Evolutionary conservation across 2,329 filamentous ascomycete genomes (phyloP).

Genomic region (Penicillium polonicum): DNA sequence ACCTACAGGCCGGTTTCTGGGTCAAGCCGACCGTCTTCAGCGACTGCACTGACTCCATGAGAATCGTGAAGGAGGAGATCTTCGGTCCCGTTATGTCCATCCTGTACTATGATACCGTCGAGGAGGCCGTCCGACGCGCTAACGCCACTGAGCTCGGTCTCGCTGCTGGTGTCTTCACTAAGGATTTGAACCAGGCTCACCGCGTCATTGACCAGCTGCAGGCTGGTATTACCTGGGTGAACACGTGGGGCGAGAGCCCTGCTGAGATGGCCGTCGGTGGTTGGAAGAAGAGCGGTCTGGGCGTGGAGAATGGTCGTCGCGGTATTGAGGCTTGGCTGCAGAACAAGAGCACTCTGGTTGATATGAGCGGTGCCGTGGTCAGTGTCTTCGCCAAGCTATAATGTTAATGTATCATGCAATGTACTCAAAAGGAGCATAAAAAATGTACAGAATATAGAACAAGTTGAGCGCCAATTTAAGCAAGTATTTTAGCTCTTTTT

Average conservation of each 20-base stretch:
- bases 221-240: slow-evolving; percentile 88
- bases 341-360: slow-evolving; percentile 85
- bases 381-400: slow-evolving; percentile 73
- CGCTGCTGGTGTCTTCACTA: slow-evolving; percentile 79
- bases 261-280: slow-evolving; percentile 91
- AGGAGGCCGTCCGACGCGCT: slow-evolving; percentile 69
- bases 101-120: slow-evolving; percentile 67
- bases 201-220: slow-evolving; percentile 68
- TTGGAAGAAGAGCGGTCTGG: slow-evolving; percentile 87
- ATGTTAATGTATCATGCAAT: slow-evolving; percentile 17
- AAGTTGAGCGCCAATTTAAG: background rate
- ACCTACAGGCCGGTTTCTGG: slow-evolving; percentile 71
- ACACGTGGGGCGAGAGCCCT: slow-evolving; percentile 89
- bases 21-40: slow-evolving; percentile 81
- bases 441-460: background rate
- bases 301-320: slow-evolving; percentile 78
- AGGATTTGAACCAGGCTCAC: slow-evolving; percentile 71
- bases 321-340: slow-evolving; percentile 79
- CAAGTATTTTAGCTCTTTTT: background rate
- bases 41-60: slow-evolving; percentile 79
- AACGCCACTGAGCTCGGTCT: slow-evolving; percentile 77
- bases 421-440: background rate
- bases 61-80: slow-evolving; percentile 77
- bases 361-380: slow-evolving; percentile 69
- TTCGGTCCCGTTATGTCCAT: slow-evolving; percentile 87